Evolutionary conservation across 768 basidiomycete genomes (phyloP).

Genomic region (Amanita fuliginea): DNA sequence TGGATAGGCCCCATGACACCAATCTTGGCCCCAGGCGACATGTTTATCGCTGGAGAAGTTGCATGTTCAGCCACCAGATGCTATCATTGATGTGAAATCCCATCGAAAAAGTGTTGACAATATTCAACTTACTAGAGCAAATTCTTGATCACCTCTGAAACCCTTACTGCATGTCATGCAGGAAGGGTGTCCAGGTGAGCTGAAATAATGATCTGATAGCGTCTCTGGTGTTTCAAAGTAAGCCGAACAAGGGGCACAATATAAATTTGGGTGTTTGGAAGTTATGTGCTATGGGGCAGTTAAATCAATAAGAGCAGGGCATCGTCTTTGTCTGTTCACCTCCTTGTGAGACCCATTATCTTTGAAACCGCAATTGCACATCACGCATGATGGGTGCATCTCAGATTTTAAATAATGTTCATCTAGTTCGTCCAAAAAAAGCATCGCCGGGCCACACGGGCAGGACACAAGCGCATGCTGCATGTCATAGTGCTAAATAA

Average conservation of each 20-base stretch:
- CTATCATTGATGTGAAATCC: constrained; percentile 7
- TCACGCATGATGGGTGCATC: constrained; percentile 32
- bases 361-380: constrained; percentile 29
- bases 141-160: constrained; percentile 25
- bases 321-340: constrained; percentile 12
- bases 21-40: too few relatives aligned
- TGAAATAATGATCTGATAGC: constrained; percentile 27
- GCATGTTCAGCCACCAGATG: constrained; percentile 8
- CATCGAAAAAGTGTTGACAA: background rate
- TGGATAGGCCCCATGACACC: constrained; percentile 17
- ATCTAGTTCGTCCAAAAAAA: constrained; percentile 26
- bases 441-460: constrained; percentile 17
- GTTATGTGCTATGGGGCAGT: background rate
- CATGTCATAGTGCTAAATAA: constrained; percentile 21
- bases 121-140: constrained; percentile 21
- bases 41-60: constrained; percentile 5
- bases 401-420: constrained; percentile 27
- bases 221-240: constrained; percentile 26
- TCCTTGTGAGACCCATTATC: constrained; percentile 18
- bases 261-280: constrained; percentile 8
- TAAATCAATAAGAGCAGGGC: background rate
- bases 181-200: constrained; percentile 33
- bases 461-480: constrained; percentile 18
- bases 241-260: constrained; percentile 25
- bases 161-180: constrained; percentile 31